phyloP scores from a whole-genome alignment of 768 basidiomycete species.

The Psilocybe cubensis region DNA sequence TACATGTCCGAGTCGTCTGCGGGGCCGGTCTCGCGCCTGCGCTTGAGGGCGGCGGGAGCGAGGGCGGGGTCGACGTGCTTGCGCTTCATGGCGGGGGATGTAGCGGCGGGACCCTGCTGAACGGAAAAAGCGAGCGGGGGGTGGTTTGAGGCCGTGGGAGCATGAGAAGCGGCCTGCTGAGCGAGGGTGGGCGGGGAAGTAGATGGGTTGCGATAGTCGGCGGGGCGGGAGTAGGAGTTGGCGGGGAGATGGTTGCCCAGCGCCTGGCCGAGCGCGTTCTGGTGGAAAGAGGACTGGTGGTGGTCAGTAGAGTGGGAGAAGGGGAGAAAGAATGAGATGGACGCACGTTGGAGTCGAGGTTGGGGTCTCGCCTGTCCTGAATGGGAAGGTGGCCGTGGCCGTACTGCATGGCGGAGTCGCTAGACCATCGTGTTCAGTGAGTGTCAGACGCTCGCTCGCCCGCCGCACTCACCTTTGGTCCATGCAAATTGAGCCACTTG shows the following conservation, averaged over 20 bases:
- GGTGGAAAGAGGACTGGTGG: slow-evolving; percentile 55
- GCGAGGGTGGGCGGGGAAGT: slow-evolving; percentile 40
- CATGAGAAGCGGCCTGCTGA: slow-evolving; percentile 34
- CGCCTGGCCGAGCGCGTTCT: slow-evolving; percentile 63
- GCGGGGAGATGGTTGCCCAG: slow-evolving; percentile 52
- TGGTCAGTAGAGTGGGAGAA: slow-evolving; percentile 12
- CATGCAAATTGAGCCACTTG: slow-evolving; percentile 41
- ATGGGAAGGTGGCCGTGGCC: slow-evolving; percentile 60
- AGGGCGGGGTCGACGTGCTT: slow-evolving; percentile 49
- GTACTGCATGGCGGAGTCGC: slow-evolving; percentile 66
- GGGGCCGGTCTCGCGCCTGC: slow-evolving; percentile 45
- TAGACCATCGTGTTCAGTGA: too few relatives aligned
- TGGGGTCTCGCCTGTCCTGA: slow-evolving; percentile 56
- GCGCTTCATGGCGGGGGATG: slow-evolving; percentile 50
- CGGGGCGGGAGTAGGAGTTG: slow-evolving; percentile 28
- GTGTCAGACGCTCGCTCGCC: too few relatives aligned
- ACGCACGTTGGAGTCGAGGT: slow-evolving; percentile 56
- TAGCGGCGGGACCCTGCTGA: slow-evolving; percentile 22
- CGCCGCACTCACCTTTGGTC: slow-evolving; percentile 40
- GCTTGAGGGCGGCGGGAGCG: slow-evolving; percentile 43
- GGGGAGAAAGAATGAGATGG: slow-evolving; percentile 15
- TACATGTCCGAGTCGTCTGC: slow-evolving; percentile 38
- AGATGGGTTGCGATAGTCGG: slow-evolving; percentile 42
- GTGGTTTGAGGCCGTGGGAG: slow-evolving; percentile 35
- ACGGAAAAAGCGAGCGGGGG: slow-evolving; percentile 44